Percentiles rank a stretch among this genome's conserved stretches.
Evolutionary conservation across 208 protist species (phyloP).

Genomic region (Trypanosomatidae sp.): DNA sequence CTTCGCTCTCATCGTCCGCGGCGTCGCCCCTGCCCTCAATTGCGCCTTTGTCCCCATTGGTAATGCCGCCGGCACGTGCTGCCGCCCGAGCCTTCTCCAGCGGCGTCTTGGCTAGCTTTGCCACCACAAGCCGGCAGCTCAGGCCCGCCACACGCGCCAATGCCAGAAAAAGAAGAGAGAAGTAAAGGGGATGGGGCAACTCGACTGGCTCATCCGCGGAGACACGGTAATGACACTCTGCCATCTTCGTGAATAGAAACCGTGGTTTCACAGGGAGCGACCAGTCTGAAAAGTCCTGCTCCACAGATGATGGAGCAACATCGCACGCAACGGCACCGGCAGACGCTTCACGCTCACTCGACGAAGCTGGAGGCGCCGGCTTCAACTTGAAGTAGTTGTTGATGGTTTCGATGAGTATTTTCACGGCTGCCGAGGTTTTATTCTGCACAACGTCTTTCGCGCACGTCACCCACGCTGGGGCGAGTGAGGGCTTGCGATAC

Average conservation of each 20-base stretch:
- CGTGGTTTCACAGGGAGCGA: constrained; percentile 13
- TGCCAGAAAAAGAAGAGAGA: constrained; percentile 46
- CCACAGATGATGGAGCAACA: not conserved
- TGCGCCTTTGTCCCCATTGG: not conserved
- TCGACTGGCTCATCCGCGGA: constrained; percentile 6
- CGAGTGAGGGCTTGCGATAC: constrained; percentile 38
- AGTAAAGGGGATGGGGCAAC: constrained; percentile 56
- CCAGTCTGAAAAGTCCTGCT: constrained; percentile 44
- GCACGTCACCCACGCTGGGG: constrained; percentile 63
- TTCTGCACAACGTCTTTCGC: constrained; percentile 42
- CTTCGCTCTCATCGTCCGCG: constrained; percentile 7
- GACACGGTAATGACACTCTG: constrained; percentile 11
- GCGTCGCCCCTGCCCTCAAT: constrained; percentile 1
- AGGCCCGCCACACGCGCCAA: constrained; percentile 51
- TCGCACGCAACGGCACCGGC: not conserved
- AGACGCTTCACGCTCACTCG: not conserved
- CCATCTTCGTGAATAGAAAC: constrained; percentile 19
- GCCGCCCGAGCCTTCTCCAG: constrained; percentile 11
- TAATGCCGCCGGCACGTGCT: not conserved
- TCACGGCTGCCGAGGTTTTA: constrained; percentile 49
- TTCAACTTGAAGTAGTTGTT: constrained; percentile 39
- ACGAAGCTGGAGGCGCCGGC: not conserved
- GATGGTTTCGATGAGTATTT: constrained; percentile 33
- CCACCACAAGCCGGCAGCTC: constrained; percentile 49
- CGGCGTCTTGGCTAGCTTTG: constrained; percentile 21